Evolutionary conservation across 1,139 yeast genomes (phyloP).

Genomic region (Diutina catenulata): DNA sequence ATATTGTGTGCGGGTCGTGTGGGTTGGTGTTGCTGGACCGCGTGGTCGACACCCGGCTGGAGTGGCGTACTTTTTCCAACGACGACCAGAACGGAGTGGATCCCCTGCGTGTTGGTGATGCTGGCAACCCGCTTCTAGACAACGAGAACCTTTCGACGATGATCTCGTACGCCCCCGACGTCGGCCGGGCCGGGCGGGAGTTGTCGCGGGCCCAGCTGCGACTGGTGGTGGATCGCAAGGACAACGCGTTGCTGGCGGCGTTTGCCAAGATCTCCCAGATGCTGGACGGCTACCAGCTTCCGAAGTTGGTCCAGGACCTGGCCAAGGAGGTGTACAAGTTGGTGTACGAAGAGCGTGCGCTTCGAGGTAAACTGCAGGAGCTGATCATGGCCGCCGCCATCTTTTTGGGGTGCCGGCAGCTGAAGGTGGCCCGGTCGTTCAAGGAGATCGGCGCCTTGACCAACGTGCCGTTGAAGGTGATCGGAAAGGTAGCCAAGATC

Average conservation of each 20-base stretch:
- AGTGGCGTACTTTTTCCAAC: conserved; percentile 96
- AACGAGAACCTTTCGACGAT: conserved; percentile 88
- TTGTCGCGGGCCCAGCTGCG: conserved; percentile 82
- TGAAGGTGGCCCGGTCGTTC: conserved; percentile 89
- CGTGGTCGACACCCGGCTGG: conserved; percentile 90
- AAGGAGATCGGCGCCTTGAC: conserved; percentile 95
- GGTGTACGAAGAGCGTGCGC: conserved; percentile 77
- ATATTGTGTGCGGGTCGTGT: conserved; percentile 93
- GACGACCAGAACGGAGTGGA: conserved; percentile 98
- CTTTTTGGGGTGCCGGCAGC: conserved; percentile 88
- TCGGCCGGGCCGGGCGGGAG: conserved; percentile 70
- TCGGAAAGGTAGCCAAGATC: conserved; percentile 77
- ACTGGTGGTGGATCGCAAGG: conserved; percentile 76
- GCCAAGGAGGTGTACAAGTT: conserved; percentile 93
- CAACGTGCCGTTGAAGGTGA: conserved; percentile 86
- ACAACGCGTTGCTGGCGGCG: conserved; percentile 79
- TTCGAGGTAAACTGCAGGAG: conserved; percentile 88
- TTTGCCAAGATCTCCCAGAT: conserved; percentile 86
- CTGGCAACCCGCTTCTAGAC: conserved; percentile 88
- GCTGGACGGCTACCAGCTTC: conserved; percentile 94
- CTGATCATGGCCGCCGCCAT: conserved; percentile 96
- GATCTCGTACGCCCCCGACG: conserved; percentile 78
- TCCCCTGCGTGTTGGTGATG: conserved; percentile 99
- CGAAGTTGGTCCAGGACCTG: conserved; percentile 92
- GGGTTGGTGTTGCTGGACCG: conserved; percentile 89